Evolutionary conservation across 768 basidiomycete species (phyloP).

Genomic region (Serendipita indica): DNA sequence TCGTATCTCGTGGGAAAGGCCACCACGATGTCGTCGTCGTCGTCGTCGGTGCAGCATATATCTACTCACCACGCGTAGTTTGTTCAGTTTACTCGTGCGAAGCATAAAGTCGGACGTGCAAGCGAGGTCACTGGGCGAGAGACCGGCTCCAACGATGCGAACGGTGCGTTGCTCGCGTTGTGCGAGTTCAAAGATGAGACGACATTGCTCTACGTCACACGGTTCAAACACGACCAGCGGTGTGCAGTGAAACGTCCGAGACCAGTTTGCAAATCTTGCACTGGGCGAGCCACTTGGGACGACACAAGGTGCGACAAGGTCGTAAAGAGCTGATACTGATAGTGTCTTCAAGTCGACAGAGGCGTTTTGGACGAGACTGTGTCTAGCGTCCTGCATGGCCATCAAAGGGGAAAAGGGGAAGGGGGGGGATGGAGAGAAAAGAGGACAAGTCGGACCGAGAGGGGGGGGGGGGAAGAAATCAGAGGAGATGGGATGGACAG

Average conservation of each 20-base stretch:
- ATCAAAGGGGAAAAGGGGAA: conserved; percentile 23
- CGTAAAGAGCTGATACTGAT: conserved; percentile 34
- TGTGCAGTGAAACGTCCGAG: conserved; percentile 52
- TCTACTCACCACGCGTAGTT: conserved; percentile 66
- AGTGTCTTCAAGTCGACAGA: conserved; percentile 23
- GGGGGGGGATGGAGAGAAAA: conserved; percentile 21
- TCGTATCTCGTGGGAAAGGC: conserved; percentile 2
- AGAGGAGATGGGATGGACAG: background rate
- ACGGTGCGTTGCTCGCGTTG: conserved; percentile 53
- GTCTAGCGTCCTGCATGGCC: background rate
- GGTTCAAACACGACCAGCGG: conserved; percentile 69
- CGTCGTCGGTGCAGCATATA: conserved; percentile 24
- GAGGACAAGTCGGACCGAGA: conserved; percentile 11
- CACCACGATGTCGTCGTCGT: no score
- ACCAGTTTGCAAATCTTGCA: conserved; percentile 72
- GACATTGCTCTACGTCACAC: conserved; percentile 48
- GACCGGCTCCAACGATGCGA: conserved; percentile 77
- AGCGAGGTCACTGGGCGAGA: conserved; percentile 85
- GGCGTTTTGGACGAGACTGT: conserved; percentile 13
- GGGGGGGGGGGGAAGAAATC: background rate
- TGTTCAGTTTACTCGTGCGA: conserved; percentile 55
- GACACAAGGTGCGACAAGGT: conserved; percentile 41
- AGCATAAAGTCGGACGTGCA: conserved; percentile 83
- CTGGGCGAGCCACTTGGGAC: conserved; percentile 27
- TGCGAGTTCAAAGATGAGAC: conserved; percentile 66